Conservation (phyloP, 2,329 filamentous ascomycete genomes). For the Talaromyces sp. region DNA sequence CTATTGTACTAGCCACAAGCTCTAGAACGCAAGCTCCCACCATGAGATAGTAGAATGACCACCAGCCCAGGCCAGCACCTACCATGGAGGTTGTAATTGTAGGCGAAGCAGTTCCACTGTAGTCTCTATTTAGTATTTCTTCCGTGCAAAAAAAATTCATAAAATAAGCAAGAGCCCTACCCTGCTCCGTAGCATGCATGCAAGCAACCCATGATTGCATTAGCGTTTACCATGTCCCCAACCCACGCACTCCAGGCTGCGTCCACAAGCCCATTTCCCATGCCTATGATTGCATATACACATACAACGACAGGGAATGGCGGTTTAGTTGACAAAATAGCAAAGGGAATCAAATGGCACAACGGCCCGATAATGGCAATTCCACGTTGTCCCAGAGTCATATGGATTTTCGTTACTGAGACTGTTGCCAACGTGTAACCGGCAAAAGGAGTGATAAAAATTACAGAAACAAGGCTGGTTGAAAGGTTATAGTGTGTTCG, state of each 20-base stretch:
- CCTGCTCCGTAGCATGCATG: conserved; percentile 61
- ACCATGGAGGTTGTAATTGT: conserved; percentile 71
- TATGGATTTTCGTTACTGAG: conserved; percentile 42
- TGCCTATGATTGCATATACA: conserved; percentile 36
- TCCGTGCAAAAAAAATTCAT: background rate
- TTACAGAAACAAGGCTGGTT: conserved; percentile 24
- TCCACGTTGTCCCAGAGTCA: conserved; percentile 59
- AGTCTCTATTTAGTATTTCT: background rate
- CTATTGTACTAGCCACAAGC: background rate
- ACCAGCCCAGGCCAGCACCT: conserved; percentile 60
- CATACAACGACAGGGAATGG: conserved; percentile 40
- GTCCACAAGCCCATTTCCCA: conserved; percentile 43
- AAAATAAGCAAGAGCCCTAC: conserved; percentile 71
- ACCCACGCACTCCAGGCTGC: conserved; percentile 59
- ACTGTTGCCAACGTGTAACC: conserved; percentile 45
- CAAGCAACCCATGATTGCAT: conserved; percentile 27
- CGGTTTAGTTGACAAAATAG: conserved; percentile 21
- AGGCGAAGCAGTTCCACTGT: conserved; percentile 63
- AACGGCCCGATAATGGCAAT: conserved; percentile 61
- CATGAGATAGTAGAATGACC: conserved; percentile 72
- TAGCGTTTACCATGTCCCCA: conserved; percentile 68
- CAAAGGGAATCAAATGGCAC: conserved; percentile 30
- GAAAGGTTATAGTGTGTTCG: background rate
- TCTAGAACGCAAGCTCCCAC: conserved; percentile 30
- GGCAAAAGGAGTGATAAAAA: conserved; percentile 46